Conservation (phyloP, 305 asterid species). For the Solanum hybrid region DNA sequence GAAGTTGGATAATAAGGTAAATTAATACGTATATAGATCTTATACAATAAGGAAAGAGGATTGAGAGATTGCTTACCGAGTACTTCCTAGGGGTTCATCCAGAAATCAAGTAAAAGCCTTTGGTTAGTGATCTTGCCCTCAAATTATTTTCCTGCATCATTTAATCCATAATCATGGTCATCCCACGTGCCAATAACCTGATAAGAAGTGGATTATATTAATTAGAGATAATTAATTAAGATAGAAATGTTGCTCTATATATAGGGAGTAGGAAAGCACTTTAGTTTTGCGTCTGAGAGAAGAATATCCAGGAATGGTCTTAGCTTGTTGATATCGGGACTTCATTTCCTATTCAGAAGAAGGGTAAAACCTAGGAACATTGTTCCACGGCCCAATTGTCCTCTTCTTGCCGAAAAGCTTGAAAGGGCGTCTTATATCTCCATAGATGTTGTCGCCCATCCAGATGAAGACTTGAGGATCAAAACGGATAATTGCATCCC, state of each 20-base stretch:
- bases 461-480: slow-evolving; percentile 25
- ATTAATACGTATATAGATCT: too few species aligned
- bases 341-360: slow-evolving; percentile 18
- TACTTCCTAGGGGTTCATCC: slow-evolving; percentile 25
- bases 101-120: slow-evolving; percentile 24
- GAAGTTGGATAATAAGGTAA: neutral
- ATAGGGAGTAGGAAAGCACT: neutral
- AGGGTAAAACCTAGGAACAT: slow-evolving; percentile 21
- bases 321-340: slow-evolving; percentile 9
- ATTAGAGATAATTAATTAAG: neutral
- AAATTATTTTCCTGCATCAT: slow-evolving; percentile 29
- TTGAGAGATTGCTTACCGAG: too few species aligned
- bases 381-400: slow-evolving; percentile 28
- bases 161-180: slow-evolving; percentile 28
- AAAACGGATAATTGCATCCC: slow-evolving; percentile 16
- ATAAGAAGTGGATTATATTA: neutral
- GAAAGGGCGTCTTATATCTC: slow-evolving; percentile 19
- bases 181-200: slow-evolving; percentile 30
- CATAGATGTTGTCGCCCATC: slow-evolving; percentile 27
- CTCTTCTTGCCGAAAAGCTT: slow-evolving; percentile 22
- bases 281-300: slow-evolving; percentile 11
- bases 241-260: neutral
- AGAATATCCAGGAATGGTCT: slow-evolving; percentile 15
- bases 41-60: too few species aligned
- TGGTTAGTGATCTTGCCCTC: slow-evolving; percentile 17